These are phyloP conservation scores for Alternaria tenuissima DNA, from an alignment of 2,329 filamentous ascomycete species.

Conservation along the genomic window DNA sequence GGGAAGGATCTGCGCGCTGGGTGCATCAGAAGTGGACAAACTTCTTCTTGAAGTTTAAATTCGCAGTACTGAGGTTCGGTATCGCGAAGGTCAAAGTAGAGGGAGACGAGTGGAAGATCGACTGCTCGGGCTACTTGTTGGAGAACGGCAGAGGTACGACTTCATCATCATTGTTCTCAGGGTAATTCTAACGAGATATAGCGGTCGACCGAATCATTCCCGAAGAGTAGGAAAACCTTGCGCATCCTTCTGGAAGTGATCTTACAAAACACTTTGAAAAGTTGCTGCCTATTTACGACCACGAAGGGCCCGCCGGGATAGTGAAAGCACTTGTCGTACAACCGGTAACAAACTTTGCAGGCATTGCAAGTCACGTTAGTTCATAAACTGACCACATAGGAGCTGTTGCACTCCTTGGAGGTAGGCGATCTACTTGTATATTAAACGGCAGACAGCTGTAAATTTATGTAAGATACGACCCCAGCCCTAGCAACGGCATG, in stretches of 20 bases:
- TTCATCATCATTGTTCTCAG: background rate
- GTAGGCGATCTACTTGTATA: background rate
- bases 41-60: slow-evolving; percentile 49
- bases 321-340: too few relatives aligned
- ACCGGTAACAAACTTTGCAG: too few relatives aligned
- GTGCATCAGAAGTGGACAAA: slow-evolving; percentile 48
- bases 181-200: slow-evolving; percentile 21
- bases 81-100: slow-evolving; percentile 41
- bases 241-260: too few relatives aligned
- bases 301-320: too few relatives aligned
- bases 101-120: slow-evolving; percentile 48
- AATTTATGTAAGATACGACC: background rate
- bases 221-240: slow-evolving; percentile 26
- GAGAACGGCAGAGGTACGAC: slow-evolving; percentile 48
- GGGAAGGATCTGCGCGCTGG: slow-evolving; percentile 43
- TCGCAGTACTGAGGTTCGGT: slow-evolving; percentile 45
- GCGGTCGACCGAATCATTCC: slow-evolving; percentile 45
- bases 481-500: background rate
- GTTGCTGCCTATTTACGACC: too few relatives aligned
- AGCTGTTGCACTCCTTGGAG: too few relatives aligned
- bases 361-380: too few relatives aligned
- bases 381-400: too few relatives aligned
- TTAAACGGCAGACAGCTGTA: background rate
- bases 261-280: too few relatives aligned
- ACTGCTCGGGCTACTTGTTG: slow-evolving; percentile 44